Conservation (phyloP, 192 early-diverging fungal genomes). For the Entomortierella parvispora region DNA sequence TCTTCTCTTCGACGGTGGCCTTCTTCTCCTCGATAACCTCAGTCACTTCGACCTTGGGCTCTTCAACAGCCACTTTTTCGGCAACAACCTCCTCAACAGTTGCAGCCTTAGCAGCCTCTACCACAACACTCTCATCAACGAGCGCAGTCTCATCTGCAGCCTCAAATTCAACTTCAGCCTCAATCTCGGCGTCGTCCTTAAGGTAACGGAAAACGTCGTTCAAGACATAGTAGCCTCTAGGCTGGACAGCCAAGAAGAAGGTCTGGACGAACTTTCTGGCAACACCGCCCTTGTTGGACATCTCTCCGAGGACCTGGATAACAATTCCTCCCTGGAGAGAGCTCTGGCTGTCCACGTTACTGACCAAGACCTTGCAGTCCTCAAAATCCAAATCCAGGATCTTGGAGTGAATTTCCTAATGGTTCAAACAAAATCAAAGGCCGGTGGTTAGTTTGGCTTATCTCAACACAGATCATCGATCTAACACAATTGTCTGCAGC, state of each 20-base stretch:
- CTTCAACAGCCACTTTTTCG: slow-evolving; percentile 12
- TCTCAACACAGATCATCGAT: too few relatives aligned
- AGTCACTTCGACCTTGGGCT: neutral
- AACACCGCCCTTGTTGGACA: slow-evolving; percentile 84
- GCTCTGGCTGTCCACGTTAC: slow-evolving; percentile 85
- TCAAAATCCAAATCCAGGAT: slow-evolving; percentile 82
- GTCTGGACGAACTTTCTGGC: slow-evolving; percentile 92
- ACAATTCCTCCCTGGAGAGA: slow-evolving; percentile 83
- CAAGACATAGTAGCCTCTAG: slow-evolving; percentile 90
- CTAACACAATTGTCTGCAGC: too few relatives aligned
- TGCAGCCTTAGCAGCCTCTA: too few relatives aligned
- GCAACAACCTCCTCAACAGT: slow-evolving; percentile 6
- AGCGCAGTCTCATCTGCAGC: slow-evolving; percentile 18
- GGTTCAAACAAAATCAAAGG: neutral
- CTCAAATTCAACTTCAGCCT: slow-evolving; percentile 8
- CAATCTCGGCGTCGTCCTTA: slow-evolving; percentile 80
- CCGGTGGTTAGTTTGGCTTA: too few relatives aligned
- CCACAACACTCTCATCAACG: slow-evolving; percentile 12
- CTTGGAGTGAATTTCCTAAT: slow-evolving; percentile 82
- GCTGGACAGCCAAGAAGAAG: slow-evolving; percentile 90
- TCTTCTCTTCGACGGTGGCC: slow-evolving; percentile 28
- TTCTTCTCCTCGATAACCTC: slow-evolving; percentile 41
- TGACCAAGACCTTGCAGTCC: slow-evolving; percentile 88
- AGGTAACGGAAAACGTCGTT: slow-evolving; percentile 96
- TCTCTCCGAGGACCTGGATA: slow-evolving; percentile 91